Evolutionary conservation across 352 stramenopile genomes (phyloP), one percentile per base, ranked within the genome.

Genomic region (Halophytophthora polymorphica): DNA sequence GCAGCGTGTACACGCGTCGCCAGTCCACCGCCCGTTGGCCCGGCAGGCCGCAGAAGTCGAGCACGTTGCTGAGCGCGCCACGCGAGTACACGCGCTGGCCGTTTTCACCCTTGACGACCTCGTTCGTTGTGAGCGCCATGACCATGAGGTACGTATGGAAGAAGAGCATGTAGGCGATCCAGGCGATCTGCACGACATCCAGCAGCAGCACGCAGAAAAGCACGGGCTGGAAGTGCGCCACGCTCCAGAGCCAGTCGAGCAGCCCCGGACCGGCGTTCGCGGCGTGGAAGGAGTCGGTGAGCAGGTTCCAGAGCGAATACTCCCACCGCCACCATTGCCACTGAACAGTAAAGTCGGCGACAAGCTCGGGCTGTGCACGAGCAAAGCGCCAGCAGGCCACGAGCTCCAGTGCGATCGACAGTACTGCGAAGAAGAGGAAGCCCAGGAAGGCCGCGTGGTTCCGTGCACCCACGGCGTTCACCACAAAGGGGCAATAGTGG

Each of bases 391-490:
- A 84, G 53, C 64, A 80, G 0, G 65, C 61, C 10, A 77, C 21
- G 12, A 90, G 56, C 37, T 73, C 66, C 33, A 88, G 38, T 19
- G 44, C 56, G 50, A 92, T 90, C 2, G 68, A 76, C 10, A 73
- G 15, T 13, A 88, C 82, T 15, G 75, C 71, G 21, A 69, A 88
- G 41, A 88, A 60, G 28, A 98, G 68, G 69, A 99, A 98, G 3
- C 77, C 60, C 33, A 98, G 69, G 62, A 99, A 99, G 41, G 73
- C 90, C 37, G 76, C 59, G 73, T 99, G 93, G 77, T 99, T 99
- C 28, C 86, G 72, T 33, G 88, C 77, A 11, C 95, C 97, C 43
- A 99, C 89, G 52, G 93, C 98, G 74, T 95, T 98, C 38, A 89
- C 84, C 31, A 89, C 82, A 50, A 90, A 94, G 11, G 83, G 83